Evolutionary conservation across 192 early-diverging fungal genomes (phyloP).

Genomic region (Funneliformis mosseae): DNA sequence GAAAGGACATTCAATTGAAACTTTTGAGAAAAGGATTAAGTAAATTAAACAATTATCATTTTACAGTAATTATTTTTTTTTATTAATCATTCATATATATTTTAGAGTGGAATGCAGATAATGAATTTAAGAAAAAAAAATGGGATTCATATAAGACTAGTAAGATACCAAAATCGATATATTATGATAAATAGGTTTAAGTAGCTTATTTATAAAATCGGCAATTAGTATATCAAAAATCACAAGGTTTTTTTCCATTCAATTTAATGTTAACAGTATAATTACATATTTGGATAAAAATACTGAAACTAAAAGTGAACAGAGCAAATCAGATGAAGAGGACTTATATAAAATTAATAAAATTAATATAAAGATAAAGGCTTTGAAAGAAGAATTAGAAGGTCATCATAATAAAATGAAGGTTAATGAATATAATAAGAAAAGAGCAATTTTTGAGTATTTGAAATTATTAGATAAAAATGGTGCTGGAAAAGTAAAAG

Average conservation of each 20-base stretch:
- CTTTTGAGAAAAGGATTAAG: too few species aligned
- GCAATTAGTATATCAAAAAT: not conserved
- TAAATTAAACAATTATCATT: too few species aligned
- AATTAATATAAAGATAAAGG: not conserved
- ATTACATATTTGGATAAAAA: not conserved
- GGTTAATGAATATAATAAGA: too few species aligned
- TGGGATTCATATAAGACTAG: too few species aligned
- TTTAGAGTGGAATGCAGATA: too few species aligned
- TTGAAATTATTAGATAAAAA: not conserved
- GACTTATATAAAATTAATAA: not conserved
- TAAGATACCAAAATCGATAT: not conserved
- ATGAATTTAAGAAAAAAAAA: too few species aligned
- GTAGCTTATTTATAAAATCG: not conserved
- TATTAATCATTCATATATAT: too few species aligned
- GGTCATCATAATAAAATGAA: not conserved
- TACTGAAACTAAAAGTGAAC: too few species aligned
- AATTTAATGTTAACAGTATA: too few species aligned
- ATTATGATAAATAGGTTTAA: conserved; percentile 5
- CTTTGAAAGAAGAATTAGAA: conserved; percentile 6
- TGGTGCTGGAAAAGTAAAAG: not conserved
- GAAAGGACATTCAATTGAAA: too few species aligned
- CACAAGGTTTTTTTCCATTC: conserved; percentile 1
- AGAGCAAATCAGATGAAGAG: not conserved
- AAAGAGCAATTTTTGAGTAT: not conserved
- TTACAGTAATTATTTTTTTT: too few species aligned